These are phyloP conservation scores for Immersiella caudata DNA, from an alignment of 495 filamentous ascomycete genomes.

Conservation along the genomic window DNA sequence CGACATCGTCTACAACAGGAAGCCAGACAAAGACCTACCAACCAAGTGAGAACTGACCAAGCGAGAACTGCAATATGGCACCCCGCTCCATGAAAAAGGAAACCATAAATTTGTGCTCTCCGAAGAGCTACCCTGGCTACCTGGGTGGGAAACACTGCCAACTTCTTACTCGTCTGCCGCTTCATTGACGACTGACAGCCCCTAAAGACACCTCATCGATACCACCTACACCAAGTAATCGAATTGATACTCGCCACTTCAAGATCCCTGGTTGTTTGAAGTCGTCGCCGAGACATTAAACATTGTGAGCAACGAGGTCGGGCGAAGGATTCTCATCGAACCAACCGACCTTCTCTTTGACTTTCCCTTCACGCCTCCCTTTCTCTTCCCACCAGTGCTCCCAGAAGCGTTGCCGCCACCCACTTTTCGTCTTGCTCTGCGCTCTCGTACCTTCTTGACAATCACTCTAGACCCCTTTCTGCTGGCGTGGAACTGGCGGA, in stretches of 20 bases:
- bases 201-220: background rate
- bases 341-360: background rate
- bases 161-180: too few relatives aligned
- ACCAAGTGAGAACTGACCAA: too few relatives aligned
- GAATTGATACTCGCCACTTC: background rate
- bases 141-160: too few relatives aligned
- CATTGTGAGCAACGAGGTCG: background rate
- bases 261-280: background rate
- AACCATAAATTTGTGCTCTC: too few relatives aligned
- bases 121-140: too few relatives aligned
- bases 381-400: background rate
- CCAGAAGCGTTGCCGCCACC: background rate
- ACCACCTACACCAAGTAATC: background rate
- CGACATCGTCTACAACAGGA: too few relatives aligned
- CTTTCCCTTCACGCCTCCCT: background rate
- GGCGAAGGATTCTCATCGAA: background rate
- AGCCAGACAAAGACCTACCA: too few relatives aligned
- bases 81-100: too few relatives aligned
- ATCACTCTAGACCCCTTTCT: constrained; percentile 27
- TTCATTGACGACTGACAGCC: background rate
- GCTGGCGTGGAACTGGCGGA: constrained; percentile 25
- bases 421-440: background rate
- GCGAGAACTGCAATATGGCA: too few relatives aligned
- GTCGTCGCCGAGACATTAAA: background rate
- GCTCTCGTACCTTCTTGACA: constrained; percentile 20